Evolutionary conservation across 2,329 filamentous ascomycete genomes (phyloP), one percentile per base, ranked within the genome.

Genomic region (Trichoderma semiorbis): DNA sequence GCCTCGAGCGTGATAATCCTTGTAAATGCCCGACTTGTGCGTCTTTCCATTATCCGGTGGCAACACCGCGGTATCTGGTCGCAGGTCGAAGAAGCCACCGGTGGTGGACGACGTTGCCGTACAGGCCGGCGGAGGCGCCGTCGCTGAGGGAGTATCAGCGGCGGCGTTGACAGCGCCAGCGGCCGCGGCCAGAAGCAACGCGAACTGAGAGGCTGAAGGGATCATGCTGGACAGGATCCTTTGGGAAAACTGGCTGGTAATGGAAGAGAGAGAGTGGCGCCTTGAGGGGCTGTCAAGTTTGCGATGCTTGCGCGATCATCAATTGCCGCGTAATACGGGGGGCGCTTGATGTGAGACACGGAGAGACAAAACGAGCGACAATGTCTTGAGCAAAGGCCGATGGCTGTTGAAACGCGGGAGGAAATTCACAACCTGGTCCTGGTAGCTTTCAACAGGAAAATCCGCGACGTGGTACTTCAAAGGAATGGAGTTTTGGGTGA

Each of bases 1-100:
- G 39, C 93, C 93, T 72, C 87, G 88, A 8, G 91, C 89, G 74
- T 89, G 86, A 80, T 90, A 90, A 78, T 90, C 87, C 36, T 83
- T 81, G 11, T 81, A 81, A 4, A 34, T 80, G 32, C 79, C 80
- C 16, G 82, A 82, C 74, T 82, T 83, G 73, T 83, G 80, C 16
- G 82, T 77, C 75, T 85, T 86, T 7, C 81, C 84, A 60, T 86
- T 83, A 26, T 82, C 80, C 21, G 30, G 28, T 5, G 81, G 78
- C 18, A 79, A 76, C 32, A 85, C 78, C 34, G 87, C 88, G 43
- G 82, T 86, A 75, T 89, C 87, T 3, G 86, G 85, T 30, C 87
- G 84, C 65, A 90, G 80, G 74, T 90, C 88, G 78, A 87, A 90
- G 80, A 89, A 90, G 36, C 87, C 85, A 68, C 88, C 88, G 72